These are phyloP conservation scores for Penicillium canescens DNA, from an alignment of 495 filamentous ascomycete genomes.

Conservation along the genomic window DNA sequence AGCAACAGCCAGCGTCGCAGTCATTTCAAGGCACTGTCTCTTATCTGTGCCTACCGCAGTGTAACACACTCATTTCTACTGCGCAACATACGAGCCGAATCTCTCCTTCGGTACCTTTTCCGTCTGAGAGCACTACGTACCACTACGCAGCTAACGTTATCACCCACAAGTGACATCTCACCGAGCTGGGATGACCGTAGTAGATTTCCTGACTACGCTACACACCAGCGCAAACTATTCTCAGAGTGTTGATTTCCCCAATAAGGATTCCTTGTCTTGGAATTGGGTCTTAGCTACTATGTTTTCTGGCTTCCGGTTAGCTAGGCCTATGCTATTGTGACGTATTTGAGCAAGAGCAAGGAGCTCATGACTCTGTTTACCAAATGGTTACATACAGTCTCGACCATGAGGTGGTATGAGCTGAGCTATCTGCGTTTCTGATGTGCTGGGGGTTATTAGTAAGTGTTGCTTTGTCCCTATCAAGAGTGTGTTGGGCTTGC, in stretches of 20 bases:
- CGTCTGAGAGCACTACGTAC: not conserved
- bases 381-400: constrained; percentile 5
- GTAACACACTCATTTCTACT: constrained; percentile 5
- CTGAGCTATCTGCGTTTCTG: not conserved
- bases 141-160: not conserved
- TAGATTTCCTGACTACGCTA: not conserved
- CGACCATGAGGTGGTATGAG: constrained; percentile 2
- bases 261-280: not conserved
- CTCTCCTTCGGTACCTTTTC: not conserved
- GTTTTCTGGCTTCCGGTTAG: not conserved
- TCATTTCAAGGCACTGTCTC: not conserved
- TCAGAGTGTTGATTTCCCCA: not conserved
- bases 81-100: constrained; percentile 3
- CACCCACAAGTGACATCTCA: not conserved
- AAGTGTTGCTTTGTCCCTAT: not conserved
- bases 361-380: not conserved
- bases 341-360: not conserved
- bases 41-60: not conserved
- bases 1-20: constrained; percentile 1
- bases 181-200: not conserved
- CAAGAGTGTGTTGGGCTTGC: not conserved
- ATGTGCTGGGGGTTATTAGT: not conserved
- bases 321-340: not conserved
- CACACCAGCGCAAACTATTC: not conserved
- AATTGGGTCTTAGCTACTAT: not conserved